Base-by-base conservation (phyloP, 2,329 filamentous ascomycete genomes). In the Alternaria sp. region DNA sequence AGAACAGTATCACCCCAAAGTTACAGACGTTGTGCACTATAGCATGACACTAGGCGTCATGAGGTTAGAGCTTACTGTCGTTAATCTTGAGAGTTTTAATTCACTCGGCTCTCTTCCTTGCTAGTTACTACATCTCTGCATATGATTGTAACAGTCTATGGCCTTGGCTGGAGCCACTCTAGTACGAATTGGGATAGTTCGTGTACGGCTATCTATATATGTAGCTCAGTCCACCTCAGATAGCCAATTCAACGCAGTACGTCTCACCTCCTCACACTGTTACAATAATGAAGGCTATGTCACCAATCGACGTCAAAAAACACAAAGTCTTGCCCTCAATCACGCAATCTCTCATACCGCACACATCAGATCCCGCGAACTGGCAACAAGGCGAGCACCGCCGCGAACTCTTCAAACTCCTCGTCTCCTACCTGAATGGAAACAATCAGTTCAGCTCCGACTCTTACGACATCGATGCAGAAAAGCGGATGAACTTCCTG, bases 351-450 rank as follows among this genome's bases (percentile, higher is more conserved):
- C n/a, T 39, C n/a, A 39, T 39, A 39, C n/a, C n/a, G n/a, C 7
- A 39, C 36, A 39, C n/a, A 39, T 39, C n/a, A 39, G 43, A 46
- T n/a, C 42, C 28, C 18, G 34, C 16, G 36, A 28, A n/a, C n/a
- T 49, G 26, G 32, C 57, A 63, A 42, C 28, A 49, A 32, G 32
- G 34, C 26, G 12, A 61, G 26, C 26, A 54, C 18, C 46, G 56
- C n/a, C 41, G 6, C 16, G 51, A 64, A 22, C 55, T 66, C 5
- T 64, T 57, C 20, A 66, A 59, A n/a, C n/a, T n/a, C n/a, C n/a
- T n/a, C n/a, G n/a, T n/a, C n/a, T n/a, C n/a, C n/a, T n/a, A n/a
- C n/a, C n/a, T n/a, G n/a, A n/a, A n/a, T n/a, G n/a, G n/a, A n/a
- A n/a, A n/a, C n/a, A n/a, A n/a, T n/a, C n/a, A n/a, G n/a, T n/a